A percentile compares a stretch with the other conserved stretches of the same genome.
phyloP scores from a whole-genome alignment of 495 filamentous ascomycete genomes.

The Penicillium fimorum region DNA sequence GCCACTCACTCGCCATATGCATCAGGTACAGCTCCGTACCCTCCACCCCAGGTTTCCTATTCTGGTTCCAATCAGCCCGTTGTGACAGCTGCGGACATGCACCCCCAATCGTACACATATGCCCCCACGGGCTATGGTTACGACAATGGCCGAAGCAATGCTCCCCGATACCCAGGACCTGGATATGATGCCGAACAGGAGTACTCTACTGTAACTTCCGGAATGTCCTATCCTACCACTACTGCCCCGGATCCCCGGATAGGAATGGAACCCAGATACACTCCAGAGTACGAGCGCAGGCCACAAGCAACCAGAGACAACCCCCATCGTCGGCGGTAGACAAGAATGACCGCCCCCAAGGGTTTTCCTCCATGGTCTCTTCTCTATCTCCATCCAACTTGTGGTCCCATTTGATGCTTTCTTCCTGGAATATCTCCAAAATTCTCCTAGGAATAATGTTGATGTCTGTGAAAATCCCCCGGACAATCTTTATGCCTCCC shows the following conservation, averaged over 20 bases:
- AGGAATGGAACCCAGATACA: slow-evolving; percentile 51
- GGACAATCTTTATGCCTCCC: slow-evolving; percentile 13
- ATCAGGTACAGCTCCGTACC: slow-evolving; percentile 38
- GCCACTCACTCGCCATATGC: slow-evolving; percentile 39
- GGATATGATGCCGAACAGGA: slow-evolving; percentile 48
- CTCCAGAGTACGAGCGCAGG: slow-evolving; percentile 48
- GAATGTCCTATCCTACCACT: slow-evolving; percentile 45
- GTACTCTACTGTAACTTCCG: slow-evolving; percentile 45
- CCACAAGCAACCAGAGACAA: slow-evolving; percentile 45
- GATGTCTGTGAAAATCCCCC: slow-evolving; percentile 21
- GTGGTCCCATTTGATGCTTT: slow-evolving; percentile 23
- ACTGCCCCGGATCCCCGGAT: slow-evolving; percentile 48
- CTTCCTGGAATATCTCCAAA: slow-evolving; percentile 20
- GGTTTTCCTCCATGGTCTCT: slow-evolving; percentile 17
- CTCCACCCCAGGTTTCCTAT: slow-evolving; percentile 39
- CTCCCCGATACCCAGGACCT: slow-evolving; percentile 47
- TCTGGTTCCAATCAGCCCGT: slow-evolving; percentile 38
- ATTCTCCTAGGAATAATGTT: slow-evolving; percentile 25
- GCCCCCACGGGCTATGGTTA: slow-evolving; percentile 40
- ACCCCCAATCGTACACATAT: slow-evolving; percentile 45
- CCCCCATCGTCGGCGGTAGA: slow-evolving; percentile 43
- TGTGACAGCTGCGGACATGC: slow-evolving; percentile 39
- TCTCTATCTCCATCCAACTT: slow-evolving; percentile 15
- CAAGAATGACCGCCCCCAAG: slow-evolving; percentile 13
- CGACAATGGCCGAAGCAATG: slow-evolving; percentile 45